phyloP scores from a whole-genome alignment of 192 early-diverging fungal species.

The Coemansia sp. region DNA sequence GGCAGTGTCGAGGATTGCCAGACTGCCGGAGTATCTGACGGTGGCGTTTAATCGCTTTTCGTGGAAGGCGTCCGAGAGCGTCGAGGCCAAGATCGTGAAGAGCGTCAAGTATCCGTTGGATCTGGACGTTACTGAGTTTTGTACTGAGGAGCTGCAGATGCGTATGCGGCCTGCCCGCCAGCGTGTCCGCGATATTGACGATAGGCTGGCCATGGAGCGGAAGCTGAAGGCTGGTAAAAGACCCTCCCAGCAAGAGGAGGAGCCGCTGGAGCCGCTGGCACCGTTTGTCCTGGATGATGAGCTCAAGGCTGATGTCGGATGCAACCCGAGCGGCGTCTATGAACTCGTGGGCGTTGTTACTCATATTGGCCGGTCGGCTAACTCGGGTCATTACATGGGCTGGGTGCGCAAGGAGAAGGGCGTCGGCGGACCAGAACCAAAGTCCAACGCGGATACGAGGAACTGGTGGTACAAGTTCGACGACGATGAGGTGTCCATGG shows the following conservation, averaged over 20 bases:
- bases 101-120: constrained; percentile 95
- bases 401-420: constrained; percentile 84
- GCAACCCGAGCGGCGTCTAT: constrained; percentile 88
- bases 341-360: constrained; percentile 94
- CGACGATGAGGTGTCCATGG: constrained; percentile 90
- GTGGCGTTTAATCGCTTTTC: constrained; percentile 94
- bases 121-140: constrained; percentile 85
- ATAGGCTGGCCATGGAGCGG: constrained; percentile 62
- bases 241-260: constrained; percentile 22
- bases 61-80: constrained; percentile 83
- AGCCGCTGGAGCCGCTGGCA: constrained; percentile 16
- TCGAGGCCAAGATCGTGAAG: constrained; percentile 93
- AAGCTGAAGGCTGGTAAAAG: constrained; percentile 49
- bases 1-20: constrained; percentile 73
- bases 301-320: constrained; percentile 79
- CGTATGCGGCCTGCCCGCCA: constrained; percentile 70
- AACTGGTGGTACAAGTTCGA: constrained; percentile 93
- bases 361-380: constrained; percentile 91
- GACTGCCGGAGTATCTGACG: constrained; percentile 88
- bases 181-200: constrained; percentile 75
- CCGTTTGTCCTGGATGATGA: constrained; percentile 66
- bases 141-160: constrained; percentile 79
- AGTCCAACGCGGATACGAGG: constrained; percentile 34
- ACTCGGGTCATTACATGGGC: constrained; percentile 95
- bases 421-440: constrained; percentile 56